Conservation (phyloP, 2,329 filamentous ascomycete genomes). For the Cladosporium sp. region DNA sequence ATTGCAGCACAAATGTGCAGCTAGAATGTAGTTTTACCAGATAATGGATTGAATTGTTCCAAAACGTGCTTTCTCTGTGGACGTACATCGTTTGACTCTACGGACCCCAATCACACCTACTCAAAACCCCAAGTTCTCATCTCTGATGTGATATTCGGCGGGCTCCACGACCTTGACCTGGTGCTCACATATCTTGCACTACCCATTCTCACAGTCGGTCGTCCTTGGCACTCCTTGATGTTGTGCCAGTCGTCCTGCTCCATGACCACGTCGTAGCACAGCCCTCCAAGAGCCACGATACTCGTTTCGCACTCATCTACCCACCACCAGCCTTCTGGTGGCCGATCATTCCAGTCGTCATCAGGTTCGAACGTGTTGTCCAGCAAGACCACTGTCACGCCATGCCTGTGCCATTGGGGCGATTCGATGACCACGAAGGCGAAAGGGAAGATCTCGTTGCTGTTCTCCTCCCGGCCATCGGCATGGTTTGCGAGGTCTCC, state of each 20-base stretch:
- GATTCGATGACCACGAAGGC: conserved; percentile 3
- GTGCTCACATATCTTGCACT: neutral
- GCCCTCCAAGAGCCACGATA: neutral
- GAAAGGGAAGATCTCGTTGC: neutral
- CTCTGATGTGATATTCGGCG: neutral
- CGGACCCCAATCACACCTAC: neutral
- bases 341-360: neutral
- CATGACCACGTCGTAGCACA: neutral
- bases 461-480: no score
- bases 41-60: neutral
- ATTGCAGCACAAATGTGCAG: neutral
- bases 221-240: neutral
- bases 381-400: neutral
- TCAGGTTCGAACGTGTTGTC: neutral
- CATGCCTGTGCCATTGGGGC: neutral
- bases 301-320: conserved; percentile 6
- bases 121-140: neutral
- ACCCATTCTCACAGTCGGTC: neutral
- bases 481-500: no score
- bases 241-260: neutral
- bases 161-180: neutral
- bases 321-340: neutral
- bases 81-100: neutral
- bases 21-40: neutral
- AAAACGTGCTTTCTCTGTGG: neutral